Base-by-base conservation (phyloP, 441 rosid species). In the Geranium incanum region DNA sequence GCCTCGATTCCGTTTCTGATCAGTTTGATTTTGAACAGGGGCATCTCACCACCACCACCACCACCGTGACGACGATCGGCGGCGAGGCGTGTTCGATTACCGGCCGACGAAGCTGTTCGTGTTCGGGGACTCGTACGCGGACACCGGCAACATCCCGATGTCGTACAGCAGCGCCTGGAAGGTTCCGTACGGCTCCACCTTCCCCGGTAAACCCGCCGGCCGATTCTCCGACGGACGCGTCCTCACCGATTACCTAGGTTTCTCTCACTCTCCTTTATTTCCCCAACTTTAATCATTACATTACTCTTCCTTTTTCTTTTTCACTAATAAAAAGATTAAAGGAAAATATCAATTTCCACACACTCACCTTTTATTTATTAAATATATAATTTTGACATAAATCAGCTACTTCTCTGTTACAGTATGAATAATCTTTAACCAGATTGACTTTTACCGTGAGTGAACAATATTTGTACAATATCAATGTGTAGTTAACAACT, bases 81-180 rank as follows among this genome's bases (percentile, higher is more conserved):
- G 11, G 11, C 50, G 50, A 11, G 11, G 11, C 11, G 11, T 43
- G 50, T 43, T 43, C 50, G 50, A 11, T 7, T 43, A 6, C 50
- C 50, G 50, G 50, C 50, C 60, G 60, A 15, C 18, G 60, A 52
- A 52, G 60, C 60, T 52, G 60, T 52, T 52, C 60, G 60, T 52
- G 60, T 52, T 52, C 60, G 60, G 60, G 6, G 60, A 52, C 60
- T 52, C 60, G 60, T 52, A 52, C 60, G 60, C 60, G 18, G 60
- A 52, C 60, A 52, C 60, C 60, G 60, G 60, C 4, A 52, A 52
- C 60, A 52, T 3, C 19, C 16, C 18, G 5, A 4, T n/a, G 19
- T 4, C 50, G 18, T 0, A 3, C 19, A 15, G 60, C 60, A 43
- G 11, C 18, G n/a, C 18, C 5, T 52, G 60, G 60, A 52, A 52